phyloP scores from a whole-genome alignment of 2,329 filamentous ascomycete species.

The Fusarium mundagurra region DNA sequence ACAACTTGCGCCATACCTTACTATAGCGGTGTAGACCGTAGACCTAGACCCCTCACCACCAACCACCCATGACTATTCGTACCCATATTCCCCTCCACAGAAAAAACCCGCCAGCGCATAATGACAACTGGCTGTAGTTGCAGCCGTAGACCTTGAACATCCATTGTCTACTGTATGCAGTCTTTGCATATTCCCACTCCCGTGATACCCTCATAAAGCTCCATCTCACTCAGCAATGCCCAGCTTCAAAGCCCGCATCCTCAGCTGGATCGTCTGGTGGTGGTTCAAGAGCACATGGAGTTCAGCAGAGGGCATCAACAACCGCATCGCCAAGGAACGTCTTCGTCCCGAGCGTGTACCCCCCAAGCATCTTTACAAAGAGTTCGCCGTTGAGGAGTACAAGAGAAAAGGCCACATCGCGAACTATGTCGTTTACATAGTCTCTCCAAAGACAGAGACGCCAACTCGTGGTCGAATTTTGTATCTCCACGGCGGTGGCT shows the following conservation, averaged over 20 bases:
- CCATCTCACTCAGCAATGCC: constrained; percentile 31
- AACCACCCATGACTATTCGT: background rate
- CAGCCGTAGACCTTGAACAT: background rate
- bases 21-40: constrained; percentile 18
- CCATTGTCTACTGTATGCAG: constrained; percentile 4
- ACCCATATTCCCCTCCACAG: constrained; percentile 26
- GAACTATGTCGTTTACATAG: constrained; percentile 40
- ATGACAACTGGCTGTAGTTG: background rate
- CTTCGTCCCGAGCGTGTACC: constrained; percentile 34
- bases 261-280: constrained; percentile 44
- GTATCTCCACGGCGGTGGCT: constrained; percentile 47
- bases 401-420: constrained; percentile 20
- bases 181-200: background rate
- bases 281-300: constrained; percentile 40
- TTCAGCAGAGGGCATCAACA: constrained; percentile 38
- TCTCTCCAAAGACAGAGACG: constrained; percentile 46
- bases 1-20: background rate
- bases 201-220: background rate
- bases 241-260: constrained; percentile 41
- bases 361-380: constrained; percentile 37
- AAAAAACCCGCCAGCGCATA: constrained; percentile 17
- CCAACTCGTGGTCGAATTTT: constrained; percentile 44
- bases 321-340: constrained; percentile 39
- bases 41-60: constrained; percentile 16
- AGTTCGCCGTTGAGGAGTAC: constrained; percentile 42